Base-by-base conservation (phyloP, 768 basidiomycete species). In the Tulasnella sp. region DNA sequence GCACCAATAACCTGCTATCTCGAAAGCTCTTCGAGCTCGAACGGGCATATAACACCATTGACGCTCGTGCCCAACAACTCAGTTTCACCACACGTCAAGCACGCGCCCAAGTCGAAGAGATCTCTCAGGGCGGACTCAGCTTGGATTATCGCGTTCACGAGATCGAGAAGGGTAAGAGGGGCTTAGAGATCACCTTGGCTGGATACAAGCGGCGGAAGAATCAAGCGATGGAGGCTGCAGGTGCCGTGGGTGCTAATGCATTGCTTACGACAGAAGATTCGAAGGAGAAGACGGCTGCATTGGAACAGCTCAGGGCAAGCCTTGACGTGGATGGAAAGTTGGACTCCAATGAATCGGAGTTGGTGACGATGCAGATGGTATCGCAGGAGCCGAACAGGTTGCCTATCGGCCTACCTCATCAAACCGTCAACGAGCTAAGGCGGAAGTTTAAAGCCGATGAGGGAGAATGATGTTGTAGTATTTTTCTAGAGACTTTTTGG, bases 111-210 rank as follows among this genome's bases (percentile, higher is more conserved):
- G 44, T 56, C n/a, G 55, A 56, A 44, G 55, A 56, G 24, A 15
- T 56, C 17, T 9, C 42, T 10, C 23, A 24, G 26, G 44, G 34
- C 4, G 55, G 42, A 15, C 21, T 42, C 21, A 27, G 55, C 26
- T 42, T 56, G 24, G 43, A 56, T 24, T 56, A 56, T 43, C 55
- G 55, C 23, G 44, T 56, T 34, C 41, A 43, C 43, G 55, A 38
- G 19, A 10, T 56, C 3, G 42, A 56, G 11, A 38, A 43, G 21
- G 43, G 55, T 17, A 43, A 38, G 3, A 43, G 13, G 2, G 27
- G 13, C 9, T 26, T 56, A n/a, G 55, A 56, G 10, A 23, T 43
- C 26, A 56, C 55, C 3, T 26, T 56, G 11, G 41, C 27, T 10
- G 55, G 23, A 4, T 43, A 56, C 38, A 43, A 11, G 11, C 41